Conservation (phyloP, 75 land plant species). For the Pinus albicaulis region DNA sequence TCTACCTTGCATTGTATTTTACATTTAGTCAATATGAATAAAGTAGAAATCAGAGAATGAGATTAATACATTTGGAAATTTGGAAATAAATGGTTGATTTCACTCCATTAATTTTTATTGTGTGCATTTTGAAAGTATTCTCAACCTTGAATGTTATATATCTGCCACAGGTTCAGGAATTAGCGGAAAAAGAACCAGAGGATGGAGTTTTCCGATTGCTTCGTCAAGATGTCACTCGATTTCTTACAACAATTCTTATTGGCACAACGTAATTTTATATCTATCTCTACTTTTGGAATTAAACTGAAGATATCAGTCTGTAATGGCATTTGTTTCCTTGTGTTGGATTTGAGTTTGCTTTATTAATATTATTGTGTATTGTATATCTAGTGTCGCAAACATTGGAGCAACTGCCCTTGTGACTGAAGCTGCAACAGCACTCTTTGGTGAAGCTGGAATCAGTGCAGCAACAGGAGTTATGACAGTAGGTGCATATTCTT, state of each 20-base stretch:
- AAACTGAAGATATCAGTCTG: neutral
- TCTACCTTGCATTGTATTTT: neutral
- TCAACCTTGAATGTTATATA: neutral
- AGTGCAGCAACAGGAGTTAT: conserved; percentile 96
- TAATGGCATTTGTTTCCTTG: neutral
- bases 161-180: conserved; percentile 67
- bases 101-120: neutral
- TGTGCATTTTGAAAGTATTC: neutral
- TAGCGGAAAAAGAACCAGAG: conserved; percentile 93
- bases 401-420: conserved; percentile 90
- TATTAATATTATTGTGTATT: conserved; percentile 14
- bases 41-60: neutral
- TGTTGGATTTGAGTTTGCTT: neutral
- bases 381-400: conserved; percentile 64
- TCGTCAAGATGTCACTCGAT: conserved; percentile 89
- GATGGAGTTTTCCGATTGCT: conserved; percentile 88
- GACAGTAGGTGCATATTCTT: conserved; percentile 53
- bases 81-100: conserved; percentile 5
- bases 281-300: conserved; percentile 1
- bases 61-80: neutral
- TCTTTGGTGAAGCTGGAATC: conserved; percentile 97
- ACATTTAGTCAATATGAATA: neutral
- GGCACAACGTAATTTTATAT: conserved; percentile 74
- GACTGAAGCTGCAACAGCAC: conserved; percentile 82
- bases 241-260: conserved; percentile 80